Conservation (phyloP, 441 rosid genomes). For the Pelargonium fulgidum region DNA sequence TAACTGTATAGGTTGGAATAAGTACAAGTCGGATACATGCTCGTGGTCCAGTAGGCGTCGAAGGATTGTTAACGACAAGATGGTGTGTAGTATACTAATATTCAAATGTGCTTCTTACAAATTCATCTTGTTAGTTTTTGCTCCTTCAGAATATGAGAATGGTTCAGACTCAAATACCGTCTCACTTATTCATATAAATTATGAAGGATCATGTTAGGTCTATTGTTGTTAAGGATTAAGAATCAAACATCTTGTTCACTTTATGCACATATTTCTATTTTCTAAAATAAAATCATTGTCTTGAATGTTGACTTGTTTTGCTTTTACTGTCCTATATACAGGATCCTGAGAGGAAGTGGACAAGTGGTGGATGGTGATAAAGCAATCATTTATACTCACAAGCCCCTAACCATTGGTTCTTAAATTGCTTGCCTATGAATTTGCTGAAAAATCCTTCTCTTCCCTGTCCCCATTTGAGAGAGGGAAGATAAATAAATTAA, state of each 20-base stretch:
- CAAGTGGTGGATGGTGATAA: conserved; percentile 92
- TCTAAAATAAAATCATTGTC: no score
- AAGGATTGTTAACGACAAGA: conserved; percentile 87
- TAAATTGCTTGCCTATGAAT: conserved; percentile 12
- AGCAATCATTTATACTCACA: conserved; percentile 62
- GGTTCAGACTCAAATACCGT: background rate
- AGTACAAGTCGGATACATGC: conserved; percentile 97
- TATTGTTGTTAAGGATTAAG: no score
- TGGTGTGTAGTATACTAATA: conserved; percentile 43
- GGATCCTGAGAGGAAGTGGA: conserved; percentile 87
- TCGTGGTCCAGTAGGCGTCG: conserved; percentile 98
- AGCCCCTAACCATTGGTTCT: conserved; percentile 37
- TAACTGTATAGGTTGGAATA: conserved; percentile 67
- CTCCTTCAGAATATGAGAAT: background rate
- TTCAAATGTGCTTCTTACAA: background rate
- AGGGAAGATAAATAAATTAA: background rate
- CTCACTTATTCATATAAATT: no score
- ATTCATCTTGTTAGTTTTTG: background rate
- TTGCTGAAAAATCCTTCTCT: conserved; percentile 2
- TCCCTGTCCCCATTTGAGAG: background rate
- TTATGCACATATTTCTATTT: no score
- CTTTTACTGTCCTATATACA: conserved; percentile 24
- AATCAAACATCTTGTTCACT: no score
- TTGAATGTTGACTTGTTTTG: no score
- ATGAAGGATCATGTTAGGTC: no score